These are phyloP conservation scores for Smallanthus sonchifolius DNA, from an alignment of 129 eudicot genomes.

Conservation along the genomic window DNA sequence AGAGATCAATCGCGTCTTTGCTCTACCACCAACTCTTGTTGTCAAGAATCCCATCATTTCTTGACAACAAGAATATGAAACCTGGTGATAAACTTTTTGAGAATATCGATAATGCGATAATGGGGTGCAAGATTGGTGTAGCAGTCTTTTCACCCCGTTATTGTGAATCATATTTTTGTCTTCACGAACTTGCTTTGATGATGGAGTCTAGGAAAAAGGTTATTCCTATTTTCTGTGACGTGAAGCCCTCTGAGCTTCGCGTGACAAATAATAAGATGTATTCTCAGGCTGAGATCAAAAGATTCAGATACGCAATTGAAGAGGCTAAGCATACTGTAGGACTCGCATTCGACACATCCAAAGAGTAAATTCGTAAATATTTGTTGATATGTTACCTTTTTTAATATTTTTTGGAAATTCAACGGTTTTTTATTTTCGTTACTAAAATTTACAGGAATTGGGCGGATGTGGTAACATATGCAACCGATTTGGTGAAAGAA, in stretches of 20 bases:
- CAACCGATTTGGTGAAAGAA: slow-evolving; percentile 55
- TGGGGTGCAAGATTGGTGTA: slow-evolving; percentile 55
- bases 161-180: slow-evolving; percentile 74
- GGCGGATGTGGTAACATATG: slow-evolving; percentile 57
- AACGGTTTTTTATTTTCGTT: background rate
- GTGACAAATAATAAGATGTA: slow-evolving; percentile 36
- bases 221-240: slow-evolving; percentile 77
- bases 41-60: slow-evolving; percentile 48
- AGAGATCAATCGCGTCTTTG: slow-evolving; percentile 56
- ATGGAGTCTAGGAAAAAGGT: slow-evolving; percentile 63
- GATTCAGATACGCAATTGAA: slow-evolving; percentile 52
- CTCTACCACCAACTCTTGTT: slow-evolving; percentile 47
- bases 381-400: background rate
- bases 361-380: slow-evolving; percentile 37
- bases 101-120: slow-evolving; percentile 49
- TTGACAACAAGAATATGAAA: slow-evolving; percentile 81
- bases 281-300: slow-evolving; percentile 30
- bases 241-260: slow-evolving; percentile 63
- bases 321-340: slow-evolving; percentile 78
- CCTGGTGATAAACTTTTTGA: slow-evolving; percentile 77
- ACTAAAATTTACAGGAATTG: slow-evolving; percentile 45
- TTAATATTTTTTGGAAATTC: background rate
- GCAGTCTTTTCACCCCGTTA: slow-evolving; percentile 74
- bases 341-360: slow-evolving; percentile 56
- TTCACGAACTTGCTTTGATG: slow-evolving; percentile 78